Evolutionary conservation across 129 eudicot genomes (phyloP), one percentile per base, ranked within the genome.

Genomic region (Centrapalus pauciflorus): DNA sequence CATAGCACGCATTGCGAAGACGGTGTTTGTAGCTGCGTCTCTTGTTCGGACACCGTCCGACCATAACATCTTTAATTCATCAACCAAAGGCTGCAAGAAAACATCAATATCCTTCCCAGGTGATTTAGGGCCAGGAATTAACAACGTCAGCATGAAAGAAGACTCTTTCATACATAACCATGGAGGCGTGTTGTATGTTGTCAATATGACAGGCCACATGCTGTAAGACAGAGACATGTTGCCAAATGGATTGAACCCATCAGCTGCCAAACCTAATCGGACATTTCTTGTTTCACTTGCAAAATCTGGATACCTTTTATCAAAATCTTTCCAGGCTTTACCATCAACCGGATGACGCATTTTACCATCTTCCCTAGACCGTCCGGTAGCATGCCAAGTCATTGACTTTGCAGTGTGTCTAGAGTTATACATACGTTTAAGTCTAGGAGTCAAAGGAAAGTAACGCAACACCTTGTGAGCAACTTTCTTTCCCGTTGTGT

Each of bases 361-460:
- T 3, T 4, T 9, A 2, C 72, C 73, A 61, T 61, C 77, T 3
- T 63, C 30, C 52, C 4, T 52, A 23, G 10, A 51, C 3, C 38
- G 56, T 1, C 35, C 55, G 3, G 28, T 14, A 1, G 12, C 20
- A 71, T 78, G 74, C 70, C 74, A 78, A 33, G 66, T 35, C 78
- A 78, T 64, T 8, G 14, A 10, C 2, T 35, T 4, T 4, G 74
- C 50, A 9, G 63, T 56, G 24, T 66, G 61, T 3, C 57, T 32
- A 0, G 23, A 71, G 54, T 45, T 45, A n/a, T 48, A 78, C 9
- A 57, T 13, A 20, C 49, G 60, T 60, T 60, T 49, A 16, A 78
- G 48, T n/a, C 75, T 66, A 3, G 78, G 75, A 26, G 27, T 72
- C 9, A 72, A 19, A 0, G 71, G 79, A 61, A 78, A 78, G 45